phyloP scores from a whole-genome alignment of 768 basidiomycete species.

The Mycena sanguinolenta region DNA sequence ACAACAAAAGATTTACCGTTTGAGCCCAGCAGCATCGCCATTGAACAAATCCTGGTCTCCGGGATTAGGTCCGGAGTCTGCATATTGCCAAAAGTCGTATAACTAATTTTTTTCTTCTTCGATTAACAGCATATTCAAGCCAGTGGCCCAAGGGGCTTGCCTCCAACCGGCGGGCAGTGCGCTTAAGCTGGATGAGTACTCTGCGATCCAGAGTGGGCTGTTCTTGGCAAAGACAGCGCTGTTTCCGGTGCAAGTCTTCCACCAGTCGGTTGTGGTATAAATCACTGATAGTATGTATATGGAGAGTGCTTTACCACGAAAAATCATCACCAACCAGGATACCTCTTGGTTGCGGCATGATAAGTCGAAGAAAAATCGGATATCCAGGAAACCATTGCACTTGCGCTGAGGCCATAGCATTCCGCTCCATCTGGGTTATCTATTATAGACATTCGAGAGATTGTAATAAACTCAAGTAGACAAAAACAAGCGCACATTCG shows the following conservation, averaged over 20 bases:
- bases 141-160: conserved; percentile 42
- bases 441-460: conserved; percentile 41
- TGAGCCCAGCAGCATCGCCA: conserved; percentile 60
- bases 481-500: conserved; percentile 58
- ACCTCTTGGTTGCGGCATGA: conserved; percentile 54
- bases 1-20: conserved; percentile 45
- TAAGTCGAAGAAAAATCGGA: conserved; percentile 74
- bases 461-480: neutral
- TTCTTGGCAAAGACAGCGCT: conserved; percentile 60
- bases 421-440: conserved; percentile 64
- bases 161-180: conserved; percentile 72
- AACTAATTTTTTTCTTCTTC: conserved; percentile 44
- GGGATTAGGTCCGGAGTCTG: conserved; percentile 65
- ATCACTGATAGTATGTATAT: conserved; percentile 55
- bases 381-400: conserved; percentile 76
- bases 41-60: conserved; percentile 73
- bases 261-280: conserved; percentile 78
- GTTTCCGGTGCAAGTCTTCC: conserved; percentile 76
- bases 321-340: conserved; percentile 51
- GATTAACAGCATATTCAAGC: neutral
- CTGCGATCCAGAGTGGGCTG: conserved; percentile 75
- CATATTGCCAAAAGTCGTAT: conserved; percentile 72
- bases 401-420: conserved; percentile 67
- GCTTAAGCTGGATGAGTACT: conserved; percentile 62
- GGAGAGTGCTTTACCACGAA: neutral